Conservation (phyloP, 2,329 filamentous ascomycete species). For the Phialemoniopsis sp. region DNA sequence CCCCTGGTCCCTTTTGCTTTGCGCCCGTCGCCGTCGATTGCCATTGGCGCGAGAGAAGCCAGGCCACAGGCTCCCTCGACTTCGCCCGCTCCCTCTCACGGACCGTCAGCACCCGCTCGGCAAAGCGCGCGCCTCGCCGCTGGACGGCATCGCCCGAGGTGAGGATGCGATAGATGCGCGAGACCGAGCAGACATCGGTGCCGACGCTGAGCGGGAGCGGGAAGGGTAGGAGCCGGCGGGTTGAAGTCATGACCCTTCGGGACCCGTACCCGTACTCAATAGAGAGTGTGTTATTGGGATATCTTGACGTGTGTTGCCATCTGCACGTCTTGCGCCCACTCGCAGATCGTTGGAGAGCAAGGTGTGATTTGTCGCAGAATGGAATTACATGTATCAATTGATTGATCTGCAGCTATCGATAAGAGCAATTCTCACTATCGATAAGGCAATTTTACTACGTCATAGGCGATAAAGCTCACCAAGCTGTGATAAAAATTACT, state of each 20-base stretch:
- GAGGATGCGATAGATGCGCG: constrained; percentile 60
- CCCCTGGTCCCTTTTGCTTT: background rate
- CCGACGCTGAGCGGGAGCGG: constrained; percentile 67
- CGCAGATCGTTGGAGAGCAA: too few relatives aligned
- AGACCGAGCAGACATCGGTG: constrained; percentile 72
- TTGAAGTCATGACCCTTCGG: too few relatives aligned
- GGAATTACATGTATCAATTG: too few relatives aligned
- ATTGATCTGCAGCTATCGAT: too few relatives aligned
- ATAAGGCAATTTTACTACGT: constrained; percentile 5
- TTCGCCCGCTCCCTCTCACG: constrained; percentile 26
- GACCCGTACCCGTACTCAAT: too few relatives aligned
- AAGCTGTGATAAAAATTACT: background rate
- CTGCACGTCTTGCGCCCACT: too few relatives aligned
- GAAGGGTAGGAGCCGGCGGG: constrained; percentile 36
- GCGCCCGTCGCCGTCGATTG: background rate
- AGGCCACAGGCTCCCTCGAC: background rate
- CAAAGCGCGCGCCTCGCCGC: constrained; percentile 33
- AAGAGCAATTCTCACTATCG: constrained; percentile 7
- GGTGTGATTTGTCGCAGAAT: too few relatives aligned
- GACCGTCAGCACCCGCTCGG: constrained; percentile 40
- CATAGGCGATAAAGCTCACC: background rate
- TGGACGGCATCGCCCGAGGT: constrained; percentile 17
- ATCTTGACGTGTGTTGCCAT: too few relatives aligned
- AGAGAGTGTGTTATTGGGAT: too few relatives aligned
- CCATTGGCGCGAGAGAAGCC: background rate